These are phyloP conservation scores for Mycena amicta DNA, from an alignment of 768 basidiomycete species.

Conservation along the genomic window DNA sequence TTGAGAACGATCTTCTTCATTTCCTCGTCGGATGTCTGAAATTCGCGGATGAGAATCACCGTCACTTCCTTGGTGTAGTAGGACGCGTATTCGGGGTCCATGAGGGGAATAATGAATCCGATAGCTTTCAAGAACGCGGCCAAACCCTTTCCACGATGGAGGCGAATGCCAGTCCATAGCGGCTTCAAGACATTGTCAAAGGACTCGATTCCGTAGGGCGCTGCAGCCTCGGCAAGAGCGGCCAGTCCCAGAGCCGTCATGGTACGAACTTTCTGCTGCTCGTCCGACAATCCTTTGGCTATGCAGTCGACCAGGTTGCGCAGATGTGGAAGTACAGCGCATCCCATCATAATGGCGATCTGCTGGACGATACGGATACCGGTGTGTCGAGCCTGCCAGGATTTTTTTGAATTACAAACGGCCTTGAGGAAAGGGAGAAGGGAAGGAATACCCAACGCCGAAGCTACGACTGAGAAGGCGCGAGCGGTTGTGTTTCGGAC, in stretches of 20 bases:
- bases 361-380: slow-evolving; percentile 99
- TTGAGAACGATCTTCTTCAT: slow-evolving; percentile 99
- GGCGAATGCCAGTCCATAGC: slow-evolving; percentile 90
- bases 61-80: slow-evolving; percentile 99
- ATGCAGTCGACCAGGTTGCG: slow-evolving; percentile 97
- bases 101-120: slow-evolving; percentile 98
- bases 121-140: slow-evolving; percentile 97
- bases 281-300: slow-evolving; percentile 88
- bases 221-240: slow-evolving; percentile 94
- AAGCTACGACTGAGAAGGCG: slow-evolving; percentile 98
- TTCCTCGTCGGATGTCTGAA: slow-evolving; percentile 99
- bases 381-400: slow-evolving; percentile 99
- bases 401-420: slow-evolving; percentile 98
- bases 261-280: slow-evolving; percentile 94
- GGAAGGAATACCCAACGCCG: slow-evolving; percentile 96
- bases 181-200: slow-evolving; percentile 97
- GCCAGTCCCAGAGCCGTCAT: slow-evolving; percentile 94
- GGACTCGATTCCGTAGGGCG: slow-evolving; percentile 99
- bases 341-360: slow-evolving; percentile 99
- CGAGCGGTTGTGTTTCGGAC: slow-evolving; percentile 99
- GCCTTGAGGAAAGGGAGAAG: slow-evolving; percentile 98
- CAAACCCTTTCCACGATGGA: slow-evolving; percentile 92
- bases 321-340: slow-evolving; percentile 94
- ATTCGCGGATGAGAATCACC: slow-evolving; percentile 95
- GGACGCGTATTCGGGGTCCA: slow-evolving; percentile 99